Conservation (phyloP, 1,284 basidiomycete species). For the Rhizopogon parksii region DNA sequence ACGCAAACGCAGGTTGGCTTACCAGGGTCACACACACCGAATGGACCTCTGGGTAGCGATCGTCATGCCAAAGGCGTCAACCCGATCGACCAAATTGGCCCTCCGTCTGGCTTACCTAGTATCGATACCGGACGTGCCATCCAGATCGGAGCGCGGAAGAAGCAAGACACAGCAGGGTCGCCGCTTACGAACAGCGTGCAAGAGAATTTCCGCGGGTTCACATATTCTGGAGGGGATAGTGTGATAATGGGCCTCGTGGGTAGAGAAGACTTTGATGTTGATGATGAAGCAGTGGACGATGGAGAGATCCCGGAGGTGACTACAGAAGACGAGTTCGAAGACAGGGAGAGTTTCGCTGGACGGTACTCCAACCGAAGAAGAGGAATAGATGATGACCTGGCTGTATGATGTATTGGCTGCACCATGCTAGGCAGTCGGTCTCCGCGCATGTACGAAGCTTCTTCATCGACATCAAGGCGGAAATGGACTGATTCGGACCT, state of each 20-base stretch:
- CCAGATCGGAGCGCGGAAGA: conserved; percentile 47
- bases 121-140: conserved; percentile 38
- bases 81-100: conserved; percentile 1
- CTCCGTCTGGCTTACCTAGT: conserved; percentile 5
- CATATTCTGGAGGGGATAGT: conserved; percentile 81
- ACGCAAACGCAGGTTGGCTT: conserved; percentile 35
- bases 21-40: conserved; percentile 49
- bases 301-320: conserved; percentile 43
- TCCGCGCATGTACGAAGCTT: conserved; percentile 9
- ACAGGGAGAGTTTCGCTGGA: conserved; percentile 49
- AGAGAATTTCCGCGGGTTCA: conserved; percentile 91
- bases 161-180: conserved; percentile 43
- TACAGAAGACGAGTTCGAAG: conserved; percentile 64
- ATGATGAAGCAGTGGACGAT: conserved; percentile 38
- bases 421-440: conserved; percentile 2
- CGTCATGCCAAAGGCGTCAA: conserved; percentile 16
- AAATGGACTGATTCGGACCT: neutral
- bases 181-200: conserved; percentile 86
- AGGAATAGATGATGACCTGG: conserved; percentile 39
- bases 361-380: conserved; percentile 55
- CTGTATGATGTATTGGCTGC: conserved; percentile 15
- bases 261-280: conserved; percentile 29
- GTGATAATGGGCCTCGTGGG: conserved; percentile 36
- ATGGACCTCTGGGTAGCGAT: conserved; percentile 70
- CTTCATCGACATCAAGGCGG: neutral